phyloP scores from a whole-genome alignment of 1,284 basidiomycete species.

The Retiboletus fuscus region DNA sequence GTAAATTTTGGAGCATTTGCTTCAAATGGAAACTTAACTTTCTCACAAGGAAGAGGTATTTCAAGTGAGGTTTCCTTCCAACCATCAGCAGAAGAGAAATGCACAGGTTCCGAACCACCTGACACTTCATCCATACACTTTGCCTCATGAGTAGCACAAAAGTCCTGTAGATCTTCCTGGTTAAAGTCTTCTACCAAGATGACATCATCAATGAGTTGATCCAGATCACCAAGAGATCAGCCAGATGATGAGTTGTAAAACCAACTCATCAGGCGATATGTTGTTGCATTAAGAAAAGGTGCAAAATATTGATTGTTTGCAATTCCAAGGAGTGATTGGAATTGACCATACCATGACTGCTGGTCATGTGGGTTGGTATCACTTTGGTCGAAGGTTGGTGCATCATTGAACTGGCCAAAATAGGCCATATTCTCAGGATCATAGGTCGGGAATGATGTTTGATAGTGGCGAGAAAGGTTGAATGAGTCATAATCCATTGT shows the following conservation, averaged over 20 bases:
- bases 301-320: slow-evolving; percentile 6
- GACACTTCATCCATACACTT: slow-evolving; percentile 31
- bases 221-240: slow-evolving; percentile 46
- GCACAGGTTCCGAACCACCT: background rate
- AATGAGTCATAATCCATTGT: background rate
- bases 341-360: background rate
- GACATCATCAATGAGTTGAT: slow-evolving; percentile 48
- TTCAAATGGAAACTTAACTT: slow-evolving; percentile 3
- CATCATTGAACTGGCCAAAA: slow-evolving; percentile 3
- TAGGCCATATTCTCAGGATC: slow-evolving; percentile 7
- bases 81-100: slow-evolving; percentile 28
- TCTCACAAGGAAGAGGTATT: slow-evolving; percentile 40
- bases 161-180: slow-evolving; percentile 32
- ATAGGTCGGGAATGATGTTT: slow-evolving; percentile 1
- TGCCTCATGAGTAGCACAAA: slow-evolving; percentile 30
- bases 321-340: background rate
- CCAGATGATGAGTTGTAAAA: slow-evolving; percentile 39
- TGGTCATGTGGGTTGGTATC: background rate
- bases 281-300: slow-evolving; percentile 46
- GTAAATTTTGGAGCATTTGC: slow-evolving; percentile 23
- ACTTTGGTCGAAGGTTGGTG: background rate
- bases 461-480: background rate
- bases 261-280: slow-evolving; percentile 48
- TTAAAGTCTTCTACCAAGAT: slow-evolving; percentile 42
- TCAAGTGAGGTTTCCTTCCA: slow-evolving; percentile 43